These are phyloP conservation scores for Cyberlindnera bimundalis DNA, from an alignment of 805 yeast genomes.

Conservation along the genomic window DNA sequence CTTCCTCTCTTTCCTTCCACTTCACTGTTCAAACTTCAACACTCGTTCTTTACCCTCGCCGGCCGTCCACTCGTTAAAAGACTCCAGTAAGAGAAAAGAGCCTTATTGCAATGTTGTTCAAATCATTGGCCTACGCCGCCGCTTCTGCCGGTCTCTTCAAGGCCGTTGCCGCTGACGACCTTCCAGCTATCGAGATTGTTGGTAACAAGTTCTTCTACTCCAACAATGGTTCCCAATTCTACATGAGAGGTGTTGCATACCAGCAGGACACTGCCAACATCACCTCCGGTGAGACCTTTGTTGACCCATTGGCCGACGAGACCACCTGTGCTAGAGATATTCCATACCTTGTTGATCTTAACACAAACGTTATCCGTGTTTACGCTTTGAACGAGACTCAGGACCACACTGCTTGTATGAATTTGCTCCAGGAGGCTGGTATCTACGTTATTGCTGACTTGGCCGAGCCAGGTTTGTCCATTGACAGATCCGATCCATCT, in stretches of 20 bases:
- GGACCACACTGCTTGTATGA: conserved; percentile 71
- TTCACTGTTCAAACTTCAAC: not conserved
- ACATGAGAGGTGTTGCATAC: conserved; percentile 75
- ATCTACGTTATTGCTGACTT: conserved; percentile 80
- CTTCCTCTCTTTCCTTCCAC: not conserved
- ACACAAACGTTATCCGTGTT: conserved; percentile 72
- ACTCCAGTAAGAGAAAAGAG: not conserved
- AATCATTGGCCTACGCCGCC: conserved; percentile 34
- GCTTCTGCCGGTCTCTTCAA: conserved; percentile 32
- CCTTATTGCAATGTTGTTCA: conserved; percentile 31
- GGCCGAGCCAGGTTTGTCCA: conserved; percentile 61
- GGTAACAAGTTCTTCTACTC: conserved; percentile 78
- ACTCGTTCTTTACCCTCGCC: not conserved
- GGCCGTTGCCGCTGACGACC: conserved; percentile 37
- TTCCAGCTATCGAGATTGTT: conserved; percentile 66
- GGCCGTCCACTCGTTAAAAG: conserved; percentile 2
- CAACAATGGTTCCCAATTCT: conserved; percentile 77
- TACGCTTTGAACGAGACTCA: conserved; percentile 63
- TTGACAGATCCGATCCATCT: conserved; percentile 57
- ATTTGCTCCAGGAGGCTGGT: conserved; percentile 63
- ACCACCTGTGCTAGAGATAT: conserved; percentile 66
- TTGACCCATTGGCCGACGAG: conserved; percentile 69
- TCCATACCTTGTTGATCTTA: conserved; percentile 58
- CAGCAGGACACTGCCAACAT: conserved; percentile 61
- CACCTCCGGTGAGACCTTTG: conserved; percentile 43